Conservation (phyloP, 2,329 filamentous ascomycete species). For the Monosporascus sp. region DNA sequence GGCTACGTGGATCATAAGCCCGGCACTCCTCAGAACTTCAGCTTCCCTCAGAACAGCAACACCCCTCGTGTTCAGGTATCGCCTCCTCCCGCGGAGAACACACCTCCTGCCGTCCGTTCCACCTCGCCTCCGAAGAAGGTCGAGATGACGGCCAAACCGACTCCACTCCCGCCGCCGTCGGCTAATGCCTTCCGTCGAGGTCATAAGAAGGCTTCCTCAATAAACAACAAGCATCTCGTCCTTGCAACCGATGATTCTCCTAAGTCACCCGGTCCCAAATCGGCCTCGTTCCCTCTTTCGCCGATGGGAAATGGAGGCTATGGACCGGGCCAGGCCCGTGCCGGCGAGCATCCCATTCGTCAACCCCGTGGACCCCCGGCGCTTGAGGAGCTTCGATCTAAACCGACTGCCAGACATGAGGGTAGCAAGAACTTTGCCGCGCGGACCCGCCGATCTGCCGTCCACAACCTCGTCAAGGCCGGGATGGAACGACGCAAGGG, state of each 20-base stretch:
- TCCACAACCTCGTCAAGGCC: constrained; percentile 86
- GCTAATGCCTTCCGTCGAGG: constrained; percentile 89
- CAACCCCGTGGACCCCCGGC: constrained; percentile 90
- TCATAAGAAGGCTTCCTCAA: constrained; percentile 84
- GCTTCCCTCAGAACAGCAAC: constrained; percentile 43
- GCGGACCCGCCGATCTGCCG: constrained; percentile 84
- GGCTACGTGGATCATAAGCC: constrained; percentile 41
- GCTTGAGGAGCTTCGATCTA: constrained; percentile 82
- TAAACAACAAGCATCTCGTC: constrained; percentile 54
- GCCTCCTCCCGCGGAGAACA: constrained; percentile 62
- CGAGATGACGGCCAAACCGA: constrained; percentile 61
- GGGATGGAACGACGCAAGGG: constrained; percentile 80
- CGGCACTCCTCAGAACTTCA: constrained; percentile 25
- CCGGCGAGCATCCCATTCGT: constrained; percentile 88
- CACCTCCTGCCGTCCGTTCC: constrained; percentile 51
- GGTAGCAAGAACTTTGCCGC: constrained; percentile 97
- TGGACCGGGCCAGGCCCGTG: constrained; percentile 85
- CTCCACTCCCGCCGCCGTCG: constrained; percentile 77
- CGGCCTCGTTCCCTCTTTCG: constrained; percentile 72
- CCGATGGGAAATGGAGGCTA: constrained; percentile 74
- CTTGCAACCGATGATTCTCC: constrained; percentile 40
- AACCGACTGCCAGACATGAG: constrained; percentile 88
- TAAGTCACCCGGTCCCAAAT: constrained; percentile 67
- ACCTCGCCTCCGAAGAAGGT: constrained; percentile 61
- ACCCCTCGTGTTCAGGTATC: constrained; percentile 77